Conservation (phyloP, 2,329 filamentous ascomycete species). For the Ascosphaera acerosa region DNA sequence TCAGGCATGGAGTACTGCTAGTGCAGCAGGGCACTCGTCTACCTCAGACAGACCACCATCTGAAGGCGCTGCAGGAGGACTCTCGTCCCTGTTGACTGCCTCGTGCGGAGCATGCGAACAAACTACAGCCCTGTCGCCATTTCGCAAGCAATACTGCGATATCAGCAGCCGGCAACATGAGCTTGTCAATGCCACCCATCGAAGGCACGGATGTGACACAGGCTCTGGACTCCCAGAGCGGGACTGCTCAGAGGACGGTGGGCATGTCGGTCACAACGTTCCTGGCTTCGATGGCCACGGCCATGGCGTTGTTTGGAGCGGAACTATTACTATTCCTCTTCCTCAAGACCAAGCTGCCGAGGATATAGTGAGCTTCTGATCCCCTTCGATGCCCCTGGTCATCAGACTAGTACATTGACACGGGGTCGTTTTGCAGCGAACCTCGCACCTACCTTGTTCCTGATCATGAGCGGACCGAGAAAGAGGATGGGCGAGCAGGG, state of each 20-base stretch:
- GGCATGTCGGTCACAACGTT: slow-evolving; percentile 26
- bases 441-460: slow-evolving; percentile 69
- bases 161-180: background rate
- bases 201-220: slow-evolving; percentile 10
- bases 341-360: slow-evolving; percentile 49
- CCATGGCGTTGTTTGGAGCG: slow-evolving; percentile 35
- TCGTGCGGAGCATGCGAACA: too few relatives aligned
- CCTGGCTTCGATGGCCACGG: slow-evolving; percentile 36
- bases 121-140: too few relatives aligned
- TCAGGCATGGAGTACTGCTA: too few relatives aligned
- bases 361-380: slow-evolving; percentile 41
- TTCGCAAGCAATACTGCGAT: too few relatives aligned
- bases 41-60: too few relatives aligned
- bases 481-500: slow-evolving; percentile 31
- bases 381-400: too few relatives aligned
- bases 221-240: slow-evolving; percentile 14
- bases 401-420: too few relatives aligned
- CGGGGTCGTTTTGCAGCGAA: slow-evolving; percentile 30
- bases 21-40: too few relatives aligned
- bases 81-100: too few relatives aligned
- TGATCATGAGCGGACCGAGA: slow-evolving; percentile 55
- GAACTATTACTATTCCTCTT: slow-evolving; percentile 46
- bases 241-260: slow-evolving; percentile 12
- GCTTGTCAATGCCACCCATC: slow-evolving; percentile 1
- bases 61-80: too few relatives aligned